Percentiles rank a stretch among this genome's conserved stretches.
These are phyloP conservation scores for Annulohypoxylon moriforme DNA, from an alignment of 495 filamentous ascomycete genomes.

Conservation along the genomic window DNA sequence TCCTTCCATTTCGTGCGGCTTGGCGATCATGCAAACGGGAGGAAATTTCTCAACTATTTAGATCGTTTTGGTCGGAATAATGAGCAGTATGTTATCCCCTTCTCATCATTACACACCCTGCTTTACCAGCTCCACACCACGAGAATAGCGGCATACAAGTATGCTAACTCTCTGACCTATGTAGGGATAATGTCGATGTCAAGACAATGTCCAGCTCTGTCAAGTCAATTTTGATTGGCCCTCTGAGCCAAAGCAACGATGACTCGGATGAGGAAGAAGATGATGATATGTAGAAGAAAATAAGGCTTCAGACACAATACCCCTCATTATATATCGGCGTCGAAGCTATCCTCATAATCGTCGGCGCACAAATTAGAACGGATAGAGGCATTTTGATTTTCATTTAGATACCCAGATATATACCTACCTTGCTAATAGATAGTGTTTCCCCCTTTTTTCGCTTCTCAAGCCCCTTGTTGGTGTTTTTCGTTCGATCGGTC, in stretches of 20 bases:
- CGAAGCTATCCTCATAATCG: not conserved
- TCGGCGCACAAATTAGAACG: not conserved
- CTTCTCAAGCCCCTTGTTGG: not conserved
- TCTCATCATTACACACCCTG: not conserved
- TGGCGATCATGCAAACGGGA: constrained; percentile 48
- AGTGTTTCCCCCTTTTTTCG: not conserved
- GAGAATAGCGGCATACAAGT: not conserved
- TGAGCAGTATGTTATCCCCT: constrained; percentile 3
- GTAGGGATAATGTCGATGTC: constrained; percentile 53
- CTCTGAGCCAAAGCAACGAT: constrained; percentile 31
- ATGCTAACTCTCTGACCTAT: not conserved
- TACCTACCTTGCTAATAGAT: not conserved
- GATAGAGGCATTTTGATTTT: not conserved
- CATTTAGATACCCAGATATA: not conserved
- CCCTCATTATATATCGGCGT: not conserved
- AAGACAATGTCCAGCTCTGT: constrained; percentile 47
- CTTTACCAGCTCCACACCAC: not conserved
- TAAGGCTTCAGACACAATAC: not conserved
- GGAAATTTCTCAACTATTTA: constrained; percentile 45
- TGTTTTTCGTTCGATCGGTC: not conserved
- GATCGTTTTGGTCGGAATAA: constrained; percentile 39
- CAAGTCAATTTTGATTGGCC: constrained; percentile 52
- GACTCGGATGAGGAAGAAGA: constrained; percentile 8
- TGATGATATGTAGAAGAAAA: not conserved
- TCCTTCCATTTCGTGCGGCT: constrained; percentile 59